Evolutionary conservation across 495 filamentous ascomycete species (phyloP).

Genomic region (Aspergillus leporis): DNA sequence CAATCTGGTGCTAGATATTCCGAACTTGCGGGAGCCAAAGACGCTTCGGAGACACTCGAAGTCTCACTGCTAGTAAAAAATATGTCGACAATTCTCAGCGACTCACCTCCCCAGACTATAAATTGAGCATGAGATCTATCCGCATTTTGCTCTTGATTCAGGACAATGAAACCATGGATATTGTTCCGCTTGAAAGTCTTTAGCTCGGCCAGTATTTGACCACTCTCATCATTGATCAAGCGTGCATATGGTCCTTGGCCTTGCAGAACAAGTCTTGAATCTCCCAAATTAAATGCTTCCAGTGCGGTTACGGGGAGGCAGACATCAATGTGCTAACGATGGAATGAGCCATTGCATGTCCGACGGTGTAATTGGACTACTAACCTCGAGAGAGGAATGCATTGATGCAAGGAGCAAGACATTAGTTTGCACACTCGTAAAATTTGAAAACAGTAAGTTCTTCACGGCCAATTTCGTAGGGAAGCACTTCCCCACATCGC

Average conservation of each 20-base stretch:
- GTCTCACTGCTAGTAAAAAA: conserved; percentile 19
- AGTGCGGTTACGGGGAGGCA: conserved; percentile 48
- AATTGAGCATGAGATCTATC: conserved; percentile 43
- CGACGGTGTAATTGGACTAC: conserved; percentile 8
- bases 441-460: conserved; percentile 2
- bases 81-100: conserved; percentile 61
- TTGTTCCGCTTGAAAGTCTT: conserved; percentile 43
- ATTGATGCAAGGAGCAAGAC: conserved; percentile 25
- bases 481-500: conserved; percentile 19
- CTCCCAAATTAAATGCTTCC: conserved; percentile 31
- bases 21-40: conserved; percentile 28
- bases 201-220: conserved; percentile 30
- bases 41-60: conserved; percentile 9
- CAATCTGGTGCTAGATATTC: conserved; percentile 66
- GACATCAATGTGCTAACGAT: conserved; percentile 44
- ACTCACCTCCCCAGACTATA: conserved; percentile 73
- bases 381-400: conserved; percentile 40
- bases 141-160: conserved; percentile 22
- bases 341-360: conserved; percentile 18
- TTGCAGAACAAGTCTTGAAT: conserved; percentile 32
- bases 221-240: conserved; percentile 38
- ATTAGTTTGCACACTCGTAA: conserved; percentile 19
- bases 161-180: conserved; percentile 41
- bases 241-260: conserved; percentile 44
- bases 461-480: not conserved